Conservation (phyloP, 2,329 filamentous ascomycete species). For the Ophiosphaerella narmari region DNA sequence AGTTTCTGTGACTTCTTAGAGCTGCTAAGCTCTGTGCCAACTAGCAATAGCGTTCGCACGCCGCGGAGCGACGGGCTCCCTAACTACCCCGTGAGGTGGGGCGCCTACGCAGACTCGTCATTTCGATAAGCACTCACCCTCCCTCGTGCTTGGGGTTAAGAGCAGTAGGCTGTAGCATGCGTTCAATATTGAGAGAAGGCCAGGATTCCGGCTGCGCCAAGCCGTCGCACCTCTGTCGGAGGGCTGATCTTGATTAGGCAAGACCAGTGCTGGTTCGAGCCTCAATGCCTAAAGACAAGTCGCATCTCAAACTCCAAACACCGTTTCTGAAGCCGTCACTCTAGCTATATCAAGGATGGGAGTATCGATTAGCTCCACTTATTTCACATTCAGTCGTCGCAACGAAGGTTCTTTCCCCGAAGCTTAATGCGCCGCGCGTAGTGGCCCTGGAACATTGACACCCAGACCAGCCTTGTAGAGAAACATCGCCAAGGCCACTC, state of each 20-base stretch:
- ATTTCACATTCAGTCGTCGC: constrained; percentile 34
- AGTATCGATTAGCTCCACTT: constrained; percentile 29
- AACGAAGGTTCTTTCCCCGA: constrained; percentile 35
- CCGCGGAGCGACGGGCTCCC: background rate
- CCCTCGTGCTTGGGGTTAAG: constrained; percentile 6
- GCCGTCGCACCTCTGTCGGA: constrained; percentile 41
- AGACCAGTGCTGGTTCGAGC: constrained; percentile 19
- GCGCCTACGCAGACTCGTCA: constrained; percentile 10
- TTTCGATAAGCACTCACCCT: constrained; percentile 20
- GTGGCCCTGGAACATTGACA: constrained; percentile 13
- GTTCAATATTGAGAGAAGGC: constrained; percentile 5
- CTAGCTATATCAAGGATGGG: constrained; percentile 12
- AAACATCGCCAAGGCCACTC: constrained; percentile 23
- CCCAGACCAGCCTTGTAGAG: constrained; percentile 31
- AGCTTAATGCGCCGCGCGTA: constrained; percentile 33
- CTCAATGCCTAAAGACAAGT: constrained; percentile 21
- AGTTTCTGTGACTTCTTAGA: background rate
- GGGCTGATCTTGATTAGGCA: constrained; percentile 14
- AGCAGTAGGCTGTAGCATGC: constrained; percentile 1
- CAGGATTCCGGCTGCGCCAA: constrained; percentile 20
- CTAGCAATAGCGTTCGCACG: background rate
- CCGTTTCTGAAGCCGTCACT: constrained; percentile 10
- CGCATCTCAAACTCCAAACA: constrained; percentile 23
- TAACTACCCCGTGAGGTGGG: constrained; percentile 19
- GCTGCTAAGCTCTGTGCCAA: constrained; percentile 4